Evolutionary conservation across 257 asterid genomes (phyloP).

Genomic region (Orobanche coerulescens): DNA sequence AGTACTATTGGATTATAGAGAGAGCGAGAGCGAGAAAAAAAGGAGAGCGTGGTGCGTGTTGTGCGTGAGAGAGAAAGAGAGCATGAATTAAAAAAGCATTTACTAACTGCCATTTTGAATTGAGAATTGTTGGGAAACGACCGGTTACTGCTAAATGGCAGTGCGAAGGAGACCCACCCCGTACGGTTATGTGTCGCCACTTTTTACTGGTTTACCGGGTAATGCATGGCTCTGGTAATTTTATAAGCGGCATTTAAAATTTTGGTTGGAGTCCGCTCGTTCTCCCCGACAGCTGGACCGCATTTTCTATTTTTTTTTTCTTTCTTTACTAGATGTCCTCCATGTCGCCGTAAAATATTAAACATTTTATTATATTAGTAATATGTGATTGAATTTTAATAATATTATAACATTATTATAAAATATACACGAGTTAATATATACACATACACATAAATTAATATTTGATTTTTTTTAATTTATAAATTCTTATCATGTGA

Average conservation of each 20-base stretch:
- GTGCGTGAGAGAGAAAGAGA: slow-evolving; percentile 23
- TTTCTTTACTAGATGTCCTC: neutral
- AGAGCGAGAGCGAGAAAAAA: slow-evolving; percentile 9
- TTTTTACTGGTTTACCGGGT: slow-evolving; percentile 32
- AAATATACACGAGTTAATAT: no score
- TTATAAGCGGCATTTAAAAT: slow-evolving; percentile 24
- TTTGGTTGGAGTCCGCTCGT: slow-evolving; percentile 31
- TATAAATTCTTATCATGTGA: no score
- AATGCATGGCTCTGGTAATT: slow-evolving; percentile 25
- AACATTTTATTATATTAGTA: no score
- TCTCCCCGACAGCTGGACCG: slow-evolving; percentile 29
- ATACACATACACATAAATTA: no score
- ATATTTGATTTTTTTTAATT: no score
- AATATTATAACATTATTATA: neutral
- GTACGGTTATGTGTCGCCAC: slow-evolving; percentile 27
- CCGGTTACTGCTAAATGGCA: slow-evolving; percentile 31
- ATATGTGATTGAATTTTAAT: no score
- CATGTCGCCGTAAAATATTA: no score
- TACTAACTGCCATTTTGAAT: no score
- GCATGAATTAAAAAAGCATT: no score
- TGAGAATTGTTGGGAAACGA: slow-evolving; percentile 31
- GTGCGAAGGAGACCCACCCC: slow-evolving; percentile 18
- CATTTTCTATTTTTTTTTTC: slow-evolving; percentile 6
- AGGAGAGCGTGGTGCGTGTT: slow-evolving; percentile 19
- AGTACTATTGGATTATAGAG: slow-evolving; percentile 21